Base-by-base conservation (phyloP, 2,329 filamentous ascomycete species). In the Alternaria incomplexa region DNA sequence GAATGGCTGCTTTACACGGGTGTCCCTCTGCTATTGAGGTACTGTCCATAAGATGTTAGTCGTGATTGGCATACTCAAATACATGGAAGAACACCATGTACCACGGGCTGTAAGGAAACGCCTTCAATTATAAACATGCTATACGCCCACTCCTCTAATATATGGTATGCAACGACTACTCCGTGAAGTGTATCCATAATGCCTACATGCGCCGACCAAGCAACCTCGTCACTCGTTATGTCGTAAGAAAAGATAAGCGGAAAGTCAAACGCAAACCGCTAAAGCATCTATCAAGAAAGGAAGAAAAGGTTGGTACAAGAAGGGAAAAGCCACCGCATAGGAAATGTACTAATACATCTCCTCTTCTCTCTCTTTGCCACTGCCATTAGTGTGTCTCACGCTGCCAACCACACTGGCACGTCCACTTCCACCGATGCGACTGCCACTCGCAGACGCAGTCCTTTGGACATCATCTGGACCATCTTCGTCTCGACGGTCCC, bases 401-500 rank as follows among this genome's bases (percentile, higher is more conserved):
- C 63, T 71, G 48, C 53, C 70, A 23, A 65, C 56, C 13, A 66
- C 63, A 60, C 75, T 77, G 22, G 62, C 60, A 20, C 73, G 67
- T 17, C 69, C 67, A 56, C 64, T 65, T 10, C 67, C 57, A 23
- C 64, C 68, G 9, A 48, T 44, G n/a, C 69, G 71, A 26, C 68
- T 72, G 26, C 67, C 66, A 48, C 64, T 64, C 3, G 66, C 67
- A 51, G 70, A 64, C 22, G 62, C 64, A 54, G 61, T 68, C 23
- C 68, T 64, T 44, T 68, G 61, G n/a, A 69, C 46, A 52, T 62
- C 68, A 2, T 64, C 56, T 25, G 43, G 8, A 17, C 28, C 66
- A 15, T 75, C 73, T 17, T 72, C 72, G 2, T 63, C 74, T 13
- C 67, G 66, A 23, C 70, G 66, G 28, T 79, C 77, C 46, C 83